Evolutionary conservation across 1,284 basidiomycete genomes (phyloP).

Genomic region (Mycosarcoma mackinlayi): DNA sequence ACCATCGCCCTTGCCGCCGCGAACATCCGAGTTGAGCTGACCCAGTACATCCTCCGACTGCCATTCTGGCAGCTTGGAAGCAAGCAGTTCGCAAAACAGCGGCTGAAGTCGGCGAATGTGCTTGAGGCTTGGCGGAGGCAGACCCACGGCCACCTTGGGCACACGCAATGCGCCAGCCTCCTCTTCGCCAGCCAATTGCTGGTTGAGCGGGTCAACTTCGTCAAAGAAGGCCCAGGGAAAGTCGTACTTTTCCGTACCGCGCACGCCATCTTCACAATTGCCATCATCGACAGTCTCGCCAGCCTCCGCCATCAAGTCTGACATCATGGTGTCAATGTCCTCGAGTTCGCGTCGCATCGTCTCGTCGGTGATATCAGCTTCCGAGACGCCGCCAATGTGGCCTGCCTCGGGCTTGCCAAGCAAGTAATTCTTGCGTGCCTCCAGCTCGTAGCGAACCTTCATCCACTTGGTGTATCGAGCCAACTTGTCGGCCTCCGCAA

Average conservation of each 20-base stretch:
- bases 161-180: constrained; percentile 29
- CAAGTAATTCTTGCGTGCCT: constrained; percentile 61
- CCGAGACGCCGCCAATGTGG: constrained; percentile 45
- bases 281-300: constrained; percentile 58
- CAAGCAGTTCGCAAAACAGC: constrained; percentile 58
- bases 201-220: constrained; percentile 56
- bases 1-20: background rate
- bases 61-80: constrained; percentile 59
- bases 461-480: constrained; percentile 57
- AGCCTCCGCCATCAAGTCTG: constrained; percentile 52
- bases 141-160: constrained; percentile 11
- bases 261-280: constrained; percentile 49
- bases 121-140: constrained; percentile 45
- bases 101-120: constrained; percentile 56
- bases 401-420: constrained; percentile 53
- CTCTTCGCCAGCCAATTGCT: constrained; percentile 35
- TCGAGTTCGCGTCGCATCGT: constrained; percentile 48
- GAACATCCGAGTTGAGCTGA: constrained; percentile 19
- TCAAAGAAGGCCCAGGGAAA: constrained; percentile 64
- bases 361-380: constrained; percentile 37
- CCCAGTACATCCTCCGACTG: constrained; percentile 49
- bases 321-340: constrained; percentile 58
- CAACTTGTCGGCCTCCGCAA: constrained; percentile 57
- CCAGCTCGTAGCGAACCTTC: constrained; percentile 66
- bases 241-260: constrained; percentile 59